These are phyloP conservation scores for Carex parvula DNA, from an alignment of 176 grass and related monocot genomes.

Conservation along the genomic window DNA sequence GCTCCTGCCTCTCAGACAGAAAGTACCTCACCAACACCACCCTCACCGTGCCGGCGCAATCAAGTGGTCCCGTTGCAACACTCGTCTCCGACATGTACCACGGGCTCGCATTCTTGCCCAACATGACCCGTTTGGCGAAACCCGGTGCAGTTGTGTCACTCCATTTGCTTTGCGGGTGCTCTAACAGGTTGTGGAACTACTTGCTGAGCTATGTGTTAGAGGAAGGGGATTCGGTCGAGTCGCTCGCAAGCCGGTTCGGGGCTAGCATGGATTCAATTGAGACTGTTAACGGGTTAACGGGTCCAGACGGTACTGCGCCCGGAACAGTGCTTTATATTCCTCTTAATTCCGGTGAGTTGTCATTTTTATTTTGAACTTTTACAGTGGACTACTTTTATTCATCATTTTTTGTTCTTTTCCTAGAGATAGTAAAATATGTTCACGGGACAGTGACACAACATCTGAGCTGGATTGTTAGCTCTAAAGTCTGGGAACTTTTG, in stretches of 20 bases:
- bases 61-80: slow-evolving; percentile 38
- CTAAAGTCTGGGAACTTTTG: slow-evolving; percentile 12
- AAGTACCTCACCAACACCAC: slow-evolving; percentile 89
- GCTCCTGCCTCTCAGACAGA: slow-evolving; percentile 71
- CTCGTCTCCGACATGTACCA: slow-evolving; percentile 48
- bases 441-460: not conserved
- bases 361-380: not conserved
- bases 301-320: slow-evolving; percentile 41
- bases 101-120: slow-evolving; percentile 52
- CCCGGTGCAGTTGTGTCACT: slow-evolving; percentile 72
- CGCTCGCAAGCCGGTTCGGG: slow-evolving; percentile 87
- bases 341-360: slow-evolving; percentile 72
- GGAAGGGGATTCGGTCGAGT: slow-evolving; percentile 68
- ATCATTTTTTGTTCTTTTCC: not conserved
- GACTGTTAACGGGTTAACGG: slow-evolving; percentile 74
- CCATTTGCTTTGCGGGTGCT: slow-evolving; percentile 88
- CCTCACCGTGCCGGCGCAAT: slow-evolving; percentile 49
- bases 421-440: slow-evolving; percentile 1
- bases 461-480: slow-evolving; percentile 24
- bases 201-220: slow-evolving; percentile 83
- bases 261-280: slow-evolving; percentile 98
- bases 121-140: slow-evolving; percentile 41
- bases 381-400: not conserved
- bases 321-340: slow-evolving; percentile 91
- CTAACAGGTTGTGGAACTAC: slow-evolving; percentile 86